Evolutionary conservation across 2,329 filamentous ascomycete genomes (phyloP), one percentile per base, ranked within the genome.

Genomic region (Trichophyton benhamiae): DNA sequence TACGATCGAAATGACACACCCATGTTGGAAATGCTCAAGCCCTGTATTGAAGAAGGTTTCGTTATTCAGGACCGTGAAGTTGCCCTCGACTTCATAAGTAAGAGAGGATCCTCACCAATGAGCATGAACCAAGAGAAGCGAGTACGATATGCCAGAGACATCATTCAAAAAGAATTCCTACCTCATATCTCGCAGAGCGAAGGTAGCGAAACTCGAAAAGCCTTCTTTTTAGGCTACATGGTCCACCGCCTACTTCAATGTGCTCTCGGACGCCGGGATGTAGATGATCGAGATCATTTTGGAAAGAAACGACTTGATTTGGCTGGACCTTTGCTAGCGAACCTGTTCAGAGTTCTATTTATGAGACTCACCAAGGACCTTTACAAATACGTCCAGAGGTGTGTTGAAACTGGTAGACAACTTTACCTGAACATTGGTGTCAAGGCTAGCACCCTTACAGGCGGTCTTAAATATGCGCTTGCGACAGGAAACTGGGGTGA

Each of bases 401-500:
- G 91, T 68, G 90, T 99, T 58, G 91, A 99, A 75, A 86, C 85
- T 60, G 89, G 88, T 74, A 83, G 86, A 63, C 89, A 95, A 65
- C 96, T 99, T 78, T 94, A 94, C 66, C 78, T 97, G 48, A 89
- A 89, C 13, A 83, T 96, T 62, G 94, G 91, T 67, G 87, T 97
- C 70, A 97, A 96, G 78, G 86, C 88, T 22, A 87, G 86, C 65
- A 96, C 94, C 20, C 82, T 99, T 67, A 95, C 91, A 20, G 95
- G 94, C 71, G 94, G 92, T 58, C 78, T 99, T 66, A 96, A 96
- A 72, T 99, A 99, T 76, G 96, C 94, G 59, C 80, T 99, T 64
- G 92, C 94, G 27, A 99, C 94, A 13, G 94, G 94, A 67, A 99
- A 99, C 76, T 99, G 94, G 95, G 95, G 94, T 71, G 94, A 99